Evolutionary conservation across 1,139 yeast genomes (phyloP), one percentile per base, ranked within the genome.

Genomic region (Hansenula sp.): DNA sequence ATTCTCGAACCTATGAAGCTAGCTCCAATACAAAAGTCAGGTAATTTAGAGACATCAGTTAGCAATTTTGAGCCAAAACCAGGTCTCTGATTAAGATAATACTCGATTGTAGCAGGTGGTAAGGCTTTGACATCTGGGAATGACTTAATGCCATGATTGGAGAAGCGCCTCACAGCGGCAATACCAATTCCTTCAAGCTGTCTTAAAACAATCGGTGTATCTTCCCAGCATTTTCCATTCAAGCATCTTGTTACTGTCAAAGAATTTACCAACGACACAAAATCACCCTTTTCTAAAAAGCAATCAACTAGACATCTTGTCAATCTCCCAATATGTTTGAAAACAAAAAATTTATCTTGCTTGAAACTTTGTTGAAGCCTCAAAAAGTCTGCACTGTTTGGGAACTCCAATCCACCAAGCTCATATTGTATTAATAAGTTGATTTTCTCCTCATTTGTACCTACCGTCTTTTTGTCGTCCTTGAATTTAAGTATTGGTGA

Each of bases 161-260:
- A 58, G 39, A 76, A 61, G 37, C 63, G 68, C 39, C 67, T 60
- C 0, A 72, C 67, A 21, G 67, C 61, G 0, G 62, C 68, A 2
- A 67, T 48, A 0, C 76, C 78, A 21, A 77, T 56, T 5, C 72
- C 72, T 24, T 70, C 70, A 16, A 76, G 46, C 45, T 77, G 81
- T 42, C 70, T 60, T 24, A 76, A 54, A 10, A 68, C 68, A 52
- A 66, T 61, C 0, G 73, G 60, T 0, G 71, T 57, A 40, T 66
- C 69, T 49, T 74, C 79, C 82, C 82, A 76, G 18, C 78, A 66
- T 45, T 61, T 65, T 0, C 74, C 74, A 37, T 56, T 54, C 3
- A 74, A 46, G 37, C 73, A 68, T 42, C 77, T 57, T 3, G 58
- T 50, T 11, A 76, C 48, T 33, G 58, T 60, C 9, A 76, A 53